Evolutionary conservation across 371 early-diverging fungal genomes (phyloP).

Genomic region (Rhizopus sp.): DNA sequence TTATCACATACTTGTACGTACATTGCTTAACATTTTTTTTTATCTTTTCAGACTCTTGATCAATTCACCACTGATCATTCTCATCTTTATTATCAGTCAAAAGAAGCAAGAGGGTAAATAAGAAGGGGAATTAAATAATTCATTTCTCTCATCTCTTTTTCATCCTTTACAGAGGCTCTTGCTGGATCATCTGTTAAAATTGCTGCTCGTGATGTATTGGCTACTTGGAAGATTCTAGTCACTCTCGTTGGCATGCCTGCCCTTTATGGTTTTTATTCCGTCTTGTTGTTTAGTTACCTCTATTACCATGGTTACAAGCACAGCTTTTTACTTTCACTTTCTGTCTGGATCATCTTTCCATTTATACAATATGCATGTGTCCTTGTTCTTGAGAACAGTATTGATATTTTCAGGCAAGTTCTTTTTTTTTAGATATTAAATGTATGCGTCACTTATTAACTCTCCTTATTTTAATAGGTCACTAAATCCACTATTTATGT

Average conservation of each 20-base stretch:
- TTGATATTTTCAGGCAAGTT: constrained; percentile 55
- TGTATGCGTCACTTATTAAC: background rate
- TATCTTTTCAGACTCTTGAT: constrained; percentile 43
- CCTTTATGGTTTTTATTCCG: constrained; percentile 58
- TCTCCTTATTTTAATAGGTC: constrained; percentile 2
- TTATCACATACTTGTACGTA: background rate
- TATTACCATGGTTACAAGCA: constrained; percentile 11
- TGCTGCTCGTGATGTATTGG: constrained; percentile 79
- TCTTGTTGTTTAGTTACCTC: constrained; percentile 22
- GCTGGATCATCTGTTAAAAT: constrained; percentile 80
- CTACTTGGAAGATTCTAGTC: constrained; percentile 83
- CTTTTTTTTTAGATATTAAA: background rate
- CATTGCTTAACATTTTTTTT: background rate
- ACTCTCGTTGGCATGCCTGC: constrained; percentile 60
- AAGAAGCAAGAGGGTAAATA: constrained; percentile 54
- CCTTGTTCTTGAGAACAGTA: constrained; percentile 56
- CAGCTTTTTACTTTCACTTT: constrained; percentile 12
- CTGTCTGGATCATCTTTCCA: constrained; percentile 43
- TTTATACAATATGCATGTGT: constrained; percentile 52
- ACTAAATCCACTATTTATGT: constrained; percentile 26
- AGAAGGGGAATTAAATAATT: background rate
- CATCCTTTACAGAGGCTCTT: constrained; percentile 61
- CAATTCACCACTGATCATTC: constrained; percentile 61
- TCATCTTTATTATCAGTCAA: constrained; percentile 54
- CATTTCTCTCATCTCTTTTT: background rate